Evolutionary conservation across 208 protist species (phyloP).

Genomic region (Sergeia podlipaevii): DNA sequence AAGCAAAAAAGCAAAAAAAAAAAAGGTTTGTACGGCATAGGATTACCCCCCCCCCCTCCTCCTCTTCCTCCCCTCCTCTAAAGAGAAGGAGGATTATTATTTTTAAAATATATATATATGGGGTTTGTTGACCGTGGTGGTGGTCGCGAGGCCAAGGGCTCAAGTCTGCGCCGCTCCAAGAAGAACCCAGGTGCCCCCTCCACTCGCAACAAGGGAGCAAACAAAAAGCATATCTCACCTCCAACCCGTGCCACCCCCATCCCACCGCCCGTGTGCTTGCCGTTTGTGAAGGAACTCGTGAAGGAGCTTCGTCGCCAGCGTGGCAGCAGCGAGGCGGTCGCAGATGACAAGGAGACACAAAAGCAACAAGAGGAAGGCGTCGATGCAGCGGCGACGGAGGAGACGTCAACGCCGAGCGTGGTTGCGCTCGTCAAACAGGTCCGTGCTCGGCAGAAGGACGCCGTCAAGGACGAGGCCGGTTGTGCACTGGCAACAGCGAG

Average conservation of each 20-base stretch:
- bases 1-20: not conserved
- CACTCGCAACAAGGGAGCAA: slow-evolving; percentile 26
- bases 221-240: slow-evolving; percentile 23
- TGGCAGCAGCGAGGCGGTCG: slow-evolving; percentile 4
- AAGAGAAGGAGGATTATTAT: not conserved
- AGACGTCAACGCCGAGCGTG: not conserved
- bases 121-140: slow-evolving; percentile 84
- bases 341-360: too few species aligned
- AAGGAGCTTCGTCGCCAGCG: not conserved
- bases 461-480: not conserved
- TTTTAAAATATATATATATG: too few species aligned
- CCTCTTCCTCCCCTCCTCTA: not conserved
- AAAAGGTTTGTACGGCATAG: too few species aligned
- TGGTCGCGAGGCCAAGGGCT: slow-evolving; percentile 71
- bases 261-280: slow-evolving; percentile 16
- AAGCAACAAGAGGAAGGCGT: not conserved
- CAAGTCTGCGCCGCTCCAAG: slow-evolving; percentile 69
- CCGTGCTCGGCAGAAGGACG: not conserved
- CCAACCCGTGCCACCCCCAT: slow-evolving; percentile 16
- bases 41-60: too few species aligned
- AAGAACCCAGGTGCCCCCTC: slow-evolving; percentile 74
- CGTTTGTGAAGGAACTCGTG: slow-evolving; percentile 5
- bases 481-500: not conserved
- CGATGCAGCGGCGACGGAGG: not conserved
- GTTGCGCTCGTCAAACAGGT: not conserved